Evolutionary conservation across 139 green algal species (phyloP).

Genomic region (Chlorella ohadii): DNA sequence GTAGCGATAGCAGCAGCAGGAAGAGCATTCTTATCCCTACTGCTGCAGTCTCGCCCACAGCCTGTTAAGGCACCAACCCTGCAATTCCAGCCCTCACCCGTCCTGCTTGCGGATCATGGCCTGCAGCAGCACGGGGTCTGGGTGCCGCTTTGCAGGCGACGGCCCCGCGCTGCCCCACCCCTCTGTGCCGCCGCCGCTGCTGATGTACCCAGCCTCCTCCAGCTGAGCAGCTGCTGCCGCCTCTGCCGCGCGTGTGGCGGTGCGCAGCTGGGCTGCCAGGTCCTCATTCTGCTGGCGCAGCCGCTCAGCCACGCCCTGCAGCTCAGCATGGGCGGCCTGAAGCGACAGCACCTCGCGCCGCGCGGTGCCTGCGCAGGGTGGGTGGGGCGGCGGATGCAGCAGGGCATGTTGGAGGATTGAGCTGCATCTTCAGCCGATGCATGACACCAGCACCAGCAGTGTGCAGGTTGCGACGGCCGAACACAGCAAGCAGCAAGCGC

Average conservation of each 20-base stretch:
- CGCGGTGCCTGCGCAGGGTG: not conserved
- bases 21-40: no score
- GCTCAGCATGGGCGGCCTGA: constrained; percentile 8
- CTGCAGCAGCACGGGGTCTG: constrained; percentile 21
- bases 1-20: no score
- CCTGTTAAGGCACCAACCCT: no score
- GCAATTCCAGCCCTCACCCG: not conserved
- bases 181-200: not conserved
- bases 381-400: no score
- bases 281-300: constrained; percentile 28
- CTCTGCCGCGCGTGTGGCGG: not conserved
- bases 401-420: no score
- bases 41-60: no score
- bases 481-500: no score
- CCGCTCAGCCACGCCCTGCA: not conserved
- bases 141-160: constrained; percentile 30
- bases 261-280: constrained; percentile 5
- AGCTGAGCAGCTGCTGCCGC: not conserved
- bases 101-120: constrained; percentile 41
- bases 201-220: no score
- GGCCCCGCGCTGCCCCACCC: not conserved
- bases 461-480: no score
- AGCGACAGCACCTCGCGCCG: constrained; percentile 26
- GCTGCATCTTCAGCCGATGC: no score
- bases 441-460: no score